Evolutionary conservation across 2,329 filamentous ascomycete genomes (phyloP).

Genomic region (Gnomoniopsis sp.): DNA sequence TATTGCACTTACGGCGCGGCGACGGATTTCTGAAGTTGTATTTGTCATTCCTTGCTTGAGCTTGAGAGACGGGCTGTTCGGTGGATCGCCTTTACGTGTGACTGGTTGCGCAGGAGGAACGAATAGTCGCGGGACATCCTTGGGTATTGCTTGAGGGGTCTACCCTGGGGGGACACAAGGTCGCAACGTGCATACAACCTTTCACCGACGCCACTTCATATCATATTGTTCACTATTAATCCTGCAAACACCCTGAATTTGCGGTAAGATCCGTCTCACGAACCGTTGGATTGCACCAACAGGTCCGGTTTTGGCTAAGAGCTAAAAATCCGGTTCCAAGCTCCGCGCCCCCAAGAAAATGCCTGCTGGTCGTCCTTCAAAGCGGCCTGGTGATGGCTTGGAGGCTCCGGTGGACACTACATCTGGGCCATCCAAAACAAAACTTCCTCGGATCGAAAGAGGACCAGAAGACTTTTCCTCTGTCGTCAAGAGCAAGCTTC

Average conservation of each 20-base stretch:
- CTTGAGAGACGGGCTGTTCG: neutral
- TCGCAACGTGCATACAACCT: neutral
- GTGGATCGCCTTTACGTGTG: neutral
- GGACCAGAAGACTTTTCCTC: conserved; percentile 50
- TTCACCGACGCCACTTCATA: neutral
- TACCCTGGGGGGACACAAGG: neutral
- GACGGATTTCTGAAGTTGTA: neutral
- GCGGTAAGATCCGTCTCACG: conserved; percentile 8
- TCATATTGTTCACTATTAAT: neutral
- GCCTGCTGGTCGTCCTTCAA: conserved; percentile 39
- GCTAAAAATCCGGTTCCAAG: neutral
- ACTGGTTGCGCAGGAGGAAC: neutral
- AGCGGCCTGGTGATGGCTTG: conserved; percentile 40
- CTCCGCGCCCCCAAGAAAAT: conserved; percentile 21
- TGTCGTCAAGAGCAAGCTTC: conserved; percentile 53
- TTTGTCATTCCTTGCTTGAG: neutral
- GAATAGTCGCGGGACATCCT: neutral
- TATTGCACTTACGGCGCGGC: conserved; percentile 1
- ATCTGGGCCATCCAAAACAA: conserved; percentile 37
- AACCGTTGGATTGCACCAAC: neutral
- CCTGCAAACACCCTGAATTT: neutral
- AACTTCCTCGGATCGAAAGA: conserved; percentile 47
- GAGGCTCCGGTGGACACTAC: conserved; percentile 28
- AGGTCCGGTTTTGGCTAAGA: neutral
- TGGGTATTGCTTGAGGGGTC: neutral